Conservation (phyloP, 1,139 yeast species). For the Lodderomyces parapsilosis region DNA sequence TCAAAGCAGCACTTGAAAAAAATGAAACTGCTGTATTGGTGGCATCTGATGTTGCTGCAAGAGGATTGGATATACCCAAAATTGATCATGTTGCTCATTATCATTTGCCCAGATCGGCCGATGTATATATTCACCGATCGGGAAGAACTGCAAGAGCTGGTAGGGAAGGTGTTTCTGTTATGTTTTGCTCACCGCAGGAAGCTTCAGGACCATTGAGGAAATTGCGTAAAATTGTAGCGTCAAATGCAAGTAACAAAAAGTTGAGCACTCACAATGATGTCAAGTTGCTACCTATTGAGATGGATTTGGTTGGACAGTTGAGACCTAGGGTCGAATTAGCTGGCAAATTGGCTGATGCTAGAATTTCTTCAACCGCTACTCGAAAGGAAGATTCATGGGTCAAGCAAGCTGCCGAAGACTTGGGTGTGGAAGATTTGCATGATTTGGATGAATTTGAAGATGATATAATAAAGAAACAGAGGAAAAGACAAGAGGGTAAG, state of each 20-base stretch:
- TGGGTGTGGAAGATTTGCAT: constrained; percentile 73
- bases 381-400: constrained; percentile 81
- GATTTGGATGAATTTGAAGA: constrained; percentile 64
- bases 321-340: constrained; percentile 70
- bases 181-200: constrained; percentile 92
- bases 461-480: constrained; percentile 61
- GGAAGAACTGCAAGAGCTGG: constrained; percentile 99
- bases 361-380: constrained; percentile 55
- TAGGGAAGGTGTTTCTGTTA: constrained; percentile 87
- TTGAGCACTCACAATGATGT: constrained; percentile 53
- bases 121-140: constrained; percentile 90
- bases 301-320: constrained; percentile 67
- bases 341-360: constrained; percentile 70
- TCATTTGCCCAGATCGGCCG: constrained; percentile 93
- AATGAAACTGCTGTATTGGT: constrained; percentile 67
- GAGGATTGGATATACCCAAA: constrained; percentile 91
- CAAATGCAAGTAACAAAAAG: constrained; percentile 21
- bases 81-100: constrained; percentile 96
- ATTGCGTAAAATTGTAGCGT: constrained; percentile 62
- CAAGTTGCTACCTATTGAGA: constrained; percentile 72
- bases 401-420: constrained; percentile 86
- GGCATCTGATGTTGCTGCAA: constrained; percentile 97
- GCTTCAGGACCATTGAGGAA: constrained; percentile 83
- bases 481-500: constrained; percentile 59
- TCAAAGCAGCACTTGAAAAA: constrained; percentile 52